Evolutionary conservation across 768 basidiomycete genomes (phyloP).

Genomic region (Terana coerulea): DNA sequence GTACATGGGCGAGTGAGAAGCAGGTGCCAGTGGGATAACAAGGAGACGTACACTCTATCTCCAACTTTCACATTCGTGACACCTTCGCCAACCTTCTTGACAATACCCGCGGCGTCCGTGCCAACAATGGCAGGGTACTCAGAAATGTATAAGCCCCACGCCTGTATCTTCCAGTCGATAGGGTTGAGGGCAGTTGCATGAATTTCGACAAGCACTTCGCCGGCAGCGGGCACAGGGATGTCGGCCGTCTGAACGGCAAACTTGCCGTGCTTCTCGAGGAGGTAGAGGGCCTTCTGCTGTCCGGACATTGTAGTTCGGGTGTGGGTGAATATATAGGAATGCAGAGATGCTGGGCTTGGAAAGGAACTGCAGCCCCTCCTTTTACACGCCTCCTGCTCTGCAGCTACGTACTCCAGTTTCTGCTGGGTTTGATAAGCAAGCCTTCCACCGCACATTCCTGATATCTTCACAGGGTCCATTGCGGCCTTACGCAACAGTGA

Average conservation of each 20-base stretch:
- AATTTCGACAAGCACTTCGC: constrained; percentile 27
- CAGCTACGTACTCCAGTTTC: too few species aligned
- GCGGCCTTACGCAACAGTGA: too few species aligned
- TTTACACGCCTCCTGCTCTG: too few species aligned
- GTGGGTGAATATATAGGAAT: background rate
- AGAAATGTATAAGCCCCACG: constrained; percentile 26
- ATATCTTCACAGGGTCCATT: too few species aligned
- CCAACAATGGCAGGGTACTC: constrained; percentile 28
- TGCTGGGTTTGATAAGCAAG: too few species aligned
- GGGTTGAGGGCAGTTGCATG: constrained; percentile 29
- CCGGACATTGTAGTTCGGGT: background rate
- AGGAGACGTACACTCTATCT: constrained; percentile 34
- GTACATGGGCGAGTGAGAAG: background rate
- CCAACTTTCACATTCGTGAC: constrained; percentile 36
- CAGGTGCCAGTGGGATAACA: background rate
- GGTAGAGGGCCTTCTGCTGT: constrained; percentile 6
- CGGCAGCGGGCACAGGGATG: constrained; percentile 20
- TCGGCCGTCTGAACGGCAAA: background rate
- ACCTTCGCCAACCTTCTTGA: constrained; percentile 36
- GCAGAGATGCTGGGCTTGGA: background rate
- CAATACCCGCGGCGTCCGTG: constrained; percentile 30
- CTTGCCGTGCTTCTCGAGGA: background rate
- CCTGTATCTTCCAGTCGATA: constrained; percentile 32
- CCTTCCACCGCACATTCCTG: too few species aligned
- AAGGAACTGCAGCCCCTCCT: too few species aligned